A percentile compares a stretch with the other conserved stretches of the same genome.
Evolutionary conservation across 805 yeast species (phyloP).

Genomic region (Candida dendrica): DNA sequence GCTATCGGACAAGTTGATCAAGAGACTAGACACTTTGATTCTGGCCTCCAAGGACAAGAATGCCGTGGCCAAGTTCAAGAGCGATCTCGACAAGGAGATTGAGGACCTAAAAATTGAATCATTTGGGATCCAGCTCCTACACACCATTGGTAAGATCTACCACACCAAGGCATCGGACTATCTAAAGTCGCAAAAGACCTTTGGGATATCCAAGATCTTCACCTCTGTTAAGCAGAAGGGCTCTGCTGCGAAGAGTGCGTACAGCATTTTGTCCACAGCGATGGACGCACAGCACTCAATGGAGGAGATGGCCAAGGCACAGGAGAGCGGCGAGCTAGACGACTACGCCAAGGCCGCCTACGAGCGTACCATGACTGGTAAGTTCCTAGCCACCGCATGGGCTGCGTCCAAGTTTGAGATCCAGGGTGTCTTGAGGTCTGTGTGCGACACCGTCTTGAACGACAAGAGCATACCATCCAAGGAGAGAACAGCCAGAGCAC

Average conservation of each 20-base stretch:
- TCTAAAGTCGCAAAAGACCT: slow-evolving; percentile 67
- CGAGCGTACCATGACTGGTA: slow-evolving; percentile 80
- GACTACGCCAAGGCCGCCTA: slow-evolving; percentile 64
- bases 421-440: slow-evolving; percentile 68
- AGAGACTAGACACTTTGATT: slow-evolving; percentile 36
- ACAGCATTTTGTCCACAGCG: slow-evolving; percentile 74
- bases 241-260: slow-evolving; percentile 74
- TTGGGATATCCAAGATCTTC: slow-evolving; percentile 82
- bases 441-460: slow-evolving; percentile 68
- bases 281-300: slow-evolving; percentile 78
- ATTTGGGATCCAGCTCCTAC: slow-evolving; percentile 84
- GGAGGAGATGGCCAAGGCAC: slow-evolving; percentile 68
- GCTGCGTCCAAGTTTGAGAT: slow-evolving; percentile 86
- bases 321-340: slow-evolving; percentile 44
- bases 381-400: slow-evolving; percentile 92
- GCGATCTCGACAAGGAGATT: slow-evolving; percentile 51
- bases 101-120: slow-evolving; percentile 89
- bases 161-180: slow-evolving; percentile 66
- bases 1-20: slow-evolving; percentile 40
- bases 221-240: slow-evolving; percentile 82
- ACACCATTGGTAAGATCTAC: slow-evolving; percentile 77
- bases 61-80: slow-evolving; percentile 41
- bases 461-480: slow-evolving; percentile 57
- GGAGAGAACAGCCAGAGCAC: slow-evolving; percentile 68
- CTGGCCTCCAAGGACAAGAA: slow-evolving; percentile 40